Evolutionary conservation across 1,284 basidiomycete genomes (phyloP), one percentile per base, ranked within the genome.

Genomic region (Rhodofomes roseus): DNA sequence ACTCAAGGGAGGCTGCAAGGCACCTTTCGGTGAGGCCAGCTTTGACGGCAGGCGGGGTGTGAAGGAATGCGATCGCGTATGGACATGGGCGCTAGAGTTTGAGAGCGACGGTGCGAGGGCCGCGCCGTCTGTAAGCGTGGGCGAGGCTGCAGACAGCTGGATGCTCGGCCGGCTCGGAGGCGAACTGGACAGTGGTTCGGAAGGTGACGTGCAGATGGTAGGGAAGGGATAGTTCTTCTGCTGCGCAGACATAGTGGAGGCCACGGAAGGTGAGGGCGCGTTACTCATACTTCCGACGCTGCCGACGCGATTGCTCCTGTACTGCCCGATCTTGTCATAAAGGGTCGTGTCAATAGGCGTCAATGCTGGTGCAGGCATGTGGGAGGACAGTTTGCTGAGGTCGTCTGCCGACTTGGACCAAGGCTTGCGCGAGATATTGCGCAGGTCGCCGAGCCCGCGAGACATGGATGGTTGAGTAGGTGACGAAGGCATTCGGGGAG

Each of bases 371-470:
- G 77, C 76, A 6, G 72, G 68, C 39, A 71, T 65, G 6, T 62
- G 69, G n/a, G 79, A 70, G 0, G 79, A 73, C 54, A 84, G 74
- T 69, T 81, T 84, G 67, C 81, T 80, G 50, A 93, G 79, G 69
- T 93, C 90, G 66, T 92, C 90, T 37, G 84, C 89, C 2, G 89
- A 92, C 66, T 79, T 83, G 14, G 89, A 91, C 90, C 90, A 92
- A 12, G 79, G 82, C 70, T 84, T 87, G 61, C 82, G 80, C 1
- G 88, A 86, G 18, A 89, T 82, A 53, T 73, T 77, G 52, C 88
- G 84, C 57, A 92, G 77, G 73, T 92, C 89, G 1, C 88, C 89
- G 2, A 82, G 75, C 39, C 77, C 77, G 6, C 73, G 62, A 12
- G 67, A 66, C 3, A 70, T 70, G 50, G 65, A 70, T 56, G 65